Evolutionary conservation across 805 yeast species (phyloP).

Genomic region (Candida manassasensis): DNA sequence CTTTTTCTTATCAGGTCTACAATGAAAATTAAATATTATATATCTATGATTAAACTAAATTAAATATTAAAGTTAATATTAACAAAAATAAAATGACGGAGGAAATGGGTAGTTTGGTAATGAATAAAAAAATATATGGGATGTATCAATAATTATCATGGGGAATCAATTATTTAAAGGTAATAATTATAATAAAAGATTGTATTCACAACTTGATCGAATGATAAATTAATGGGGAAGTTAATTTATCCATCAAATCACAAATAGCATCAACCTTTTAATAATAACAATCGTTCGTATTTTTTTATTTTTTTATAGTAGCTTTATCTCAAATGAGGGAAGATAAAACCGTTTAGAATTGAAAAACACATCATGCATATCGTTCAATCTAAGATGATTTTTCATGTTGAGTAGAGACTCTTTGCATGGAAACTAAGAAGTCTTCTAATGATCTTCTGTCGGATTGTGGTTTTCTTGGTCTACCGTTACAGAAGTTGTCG

Average conservation of each 20-base stretch:
- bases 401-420: conserved; percentile 88
- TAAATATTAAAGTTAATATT: conserved; percentile 16
- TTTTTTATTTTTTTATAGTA: conserved; percentile 4
- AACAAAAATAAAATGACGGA: conserved; percentile 17
- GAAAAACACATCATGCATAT: conserved; percentile 6
- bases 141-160: conserved; percentile 10
- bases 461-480: conserved; percentile 50
- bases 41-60: conserved; percentile 16
- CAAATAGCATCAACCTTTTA: neutral
- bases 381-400: conserved; percentile 51
- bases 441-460: conserved; percentile 73
- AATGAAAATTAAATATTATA: conserved; percentile 1
- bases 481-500: conserved; percentile 83
- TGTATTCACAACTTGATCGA: neutral
- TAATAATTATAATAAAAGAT: conserved; percentile 3
- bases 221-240: conserved; percentile 4
- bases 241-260: conserved; percentile 1
- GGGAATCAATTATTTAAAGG: conserved; percentile 5
- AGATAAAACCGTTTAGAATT: conserved; percentile 1
- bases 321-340: neutral
- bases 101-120: conserved; percentile 10
- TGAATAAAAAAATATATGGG: conserved; percentile 12
- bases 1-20: neutral
- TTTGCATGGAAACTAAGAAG: conserved; percentile 80
- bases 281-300: conserved; percentile 4